Base-by-base conservation (phyloP, 441 rosid genomes). In the Manihot esculenta region DNA sequence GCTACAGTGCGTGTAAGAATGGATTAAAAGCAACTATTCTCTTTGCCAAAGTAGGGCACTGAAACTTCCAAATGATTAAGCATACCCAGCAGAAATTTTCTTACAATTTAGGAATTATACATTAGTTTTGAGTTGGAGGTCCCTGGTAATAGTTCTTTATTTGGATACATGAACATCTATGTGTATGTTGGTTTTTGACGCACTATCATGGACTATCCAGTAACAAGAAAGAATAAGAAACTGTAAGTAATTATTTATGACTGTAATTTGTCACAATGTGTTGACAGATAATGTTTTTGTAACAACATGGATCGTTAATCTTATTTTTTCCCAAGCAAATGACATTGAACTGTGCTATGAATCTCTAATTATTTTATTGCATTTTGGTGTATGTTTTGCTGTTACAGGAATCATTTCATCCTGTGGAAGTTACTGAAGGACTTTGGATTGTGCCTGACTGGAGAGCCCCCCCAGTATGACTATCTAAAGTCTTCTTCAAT, bases 391-490 rank as follows among this genome's bases (percentile, higher is more conserved):
- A 14, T 66, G 20, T 53, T 42, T 66, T 44, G 42, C 47, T 58
- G 23, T 72, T 75, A 64, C 81, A 92, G 99, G 94, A 94, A 65
- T 86, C 79, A 24, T 92, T 94, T 84, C 82, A 72, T 67, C 91
- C 97, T 38, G 81, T 94, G 60, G 87, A 86, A 85, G 83, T 91
- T 24, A 71, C 86, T 1, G 76, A 85, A 74, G 87, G 92, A 64
- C 89, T 92, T 70, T 94, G 97, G 99, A 85, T 94, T 58, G 85
- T 89, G 64, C 97, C 95, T 10, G 89, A 92, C 76, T 87, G 97
- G 99, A 77, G 66, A 74, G 68, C 88, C 67, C 90, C 97, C 72
- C 91, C 87, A 23, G 99, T 94, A 91, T 78, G 89, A 80, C 76
- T 67, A 63, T 66, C 70, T 74, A 61, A 50, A 44, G 58, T 38